Conservation (phyloP, 352 stramenopile genomes). For the Globisporangium yorkense region DNA sequence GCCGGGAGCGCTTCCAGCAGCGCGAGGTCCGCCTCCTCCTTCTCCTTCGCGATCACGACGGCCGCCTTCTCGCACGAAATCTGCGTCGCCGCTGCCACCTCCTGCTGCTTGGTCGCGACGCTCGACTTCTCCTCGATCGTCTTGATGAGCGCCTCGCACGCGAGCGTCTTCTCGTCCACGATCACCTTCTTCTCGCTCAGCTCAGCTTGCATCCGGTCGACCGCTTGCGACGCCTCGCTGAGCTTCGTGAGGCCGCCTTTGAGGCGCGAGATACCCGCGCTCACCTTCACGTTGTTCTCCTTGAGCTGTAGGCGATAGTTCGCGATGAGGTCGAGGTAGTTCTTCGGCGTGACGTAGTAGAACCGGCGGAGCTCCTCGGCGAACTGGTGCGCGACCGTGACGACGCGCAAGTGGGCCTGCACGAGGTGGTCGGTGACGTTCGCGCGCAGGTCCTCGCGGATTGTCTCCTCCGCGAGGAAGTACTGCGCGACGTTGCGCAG, state of each 20-base stretch:
- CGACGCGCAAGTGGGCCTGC: constrained; percentile 88
- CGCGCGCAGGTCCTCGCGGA: constrained; percentile 79
- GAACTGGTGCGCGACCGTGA: constrained; percentile 88
- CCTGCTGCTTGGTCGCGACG: constrained; percentile 89
- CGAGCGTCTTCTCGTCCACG: constrained; percentile 92
- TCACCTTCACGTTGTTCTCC: constrained; percentile 87
- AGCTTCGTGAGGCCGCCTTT: constrained; percentile 92
- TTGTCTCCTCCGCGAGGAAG: constrained; percentile 90
- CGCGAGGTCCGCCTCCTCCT: constrained; percentile 90
- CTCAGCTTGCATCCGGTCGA: constrained; percentile 93
- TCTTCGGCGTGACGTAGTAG: constrained; percentile 98
- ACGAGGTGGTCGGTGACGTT: constrained; percentile 89
- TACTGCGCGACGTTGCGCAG: constrained; percentile 91
- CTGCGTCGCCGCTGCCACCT: constrained; percentile 87
- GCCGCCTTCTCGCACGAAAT: constrained; percentile 89
- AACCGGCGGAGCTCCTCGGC: constrained; percentile 87
- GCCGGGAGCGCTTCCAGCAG: constrained; percentile 91
- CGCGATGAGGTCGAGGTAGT: constrained; percentile 94
- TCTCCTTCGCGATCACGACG: constrained; percentile 89
- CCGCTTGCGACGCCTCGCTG: constrained; percentile 88
- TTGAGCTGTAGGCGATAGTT: constrained; percentile 92
- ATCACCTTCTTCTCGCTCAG: constrained; percentile 93
- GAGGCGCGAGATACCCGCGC: constrained; percentile 85
- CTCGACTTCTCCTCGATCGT: constrained; percentile 93
- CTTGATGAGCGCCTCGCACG: constrained; percentile 91